These are phyloP conservation scores for Begonia peltatifolia DNA, from an alignment of 306 rosid genomes.

Conservation along the genomic window DNA sequence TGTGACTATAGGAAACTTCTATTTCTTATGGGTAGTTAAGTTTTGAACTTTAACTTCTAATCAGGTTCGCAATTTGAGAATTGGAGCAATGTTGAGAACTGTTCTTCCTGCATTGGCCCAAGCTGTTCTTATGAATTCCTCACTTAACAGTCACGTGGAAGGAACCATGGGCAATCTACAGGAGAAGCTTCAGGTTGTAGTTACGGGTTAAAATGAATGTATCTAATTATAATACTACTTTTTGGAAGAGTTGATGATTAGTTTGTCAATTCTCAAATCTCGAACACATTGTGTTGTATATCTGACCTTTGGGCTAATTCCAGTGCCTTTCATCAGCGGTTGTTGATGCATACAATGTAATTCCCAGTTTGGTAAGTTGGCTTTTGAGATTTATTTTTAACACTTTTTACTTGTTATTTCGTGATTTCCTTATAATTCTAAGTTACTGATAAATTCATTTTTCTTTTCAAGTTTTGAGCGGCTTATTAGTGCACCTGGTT, in stretches of 20 bases:
- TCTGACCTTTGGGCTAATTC: slow-evolving; percentile 1
- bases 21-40: neutral
- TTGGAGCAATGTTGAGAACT: slow-evolving; percentile 88
- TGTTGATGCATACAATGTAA: slow-evolving; percentile 71
- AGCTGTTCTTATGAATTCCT: slow-evolving; percentile 58
- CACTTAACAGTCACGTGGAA: slow-evolving; percentile 23
- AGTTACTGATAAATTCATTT: too few relatives aligned
- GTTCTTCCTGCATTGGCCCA: slow-evolving; percentile 82
- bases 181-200: slow-evolving; percentile 67
- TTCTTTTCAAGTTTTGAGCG: too few relatives aligned
- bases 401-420: neutral
- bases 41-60: slow-evolving; percentile 13
- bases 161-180: slow-evolving; percentile 41
- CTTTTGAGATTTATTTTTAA: neutral
- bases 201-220: too few relatives aligned
- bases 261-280: neutral
- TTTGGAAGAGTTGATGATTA: neutral
- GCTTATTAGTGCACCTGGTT: too few relatives aligned
- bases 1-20: neutral
- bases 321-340: slow-evolving; percentile 52
- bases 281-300: neutral
- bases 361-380: slow-evolving; percentile 61
- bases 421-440: neutral
- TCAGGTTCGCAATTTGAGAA: slow-evolving; percentile 73
- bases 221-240: neutral